These are phyloP conservation scores for Thraustochytrium sp. DNA, from an alignment of 352 stramenopile species.

Conservation along the genomic window DNA sequence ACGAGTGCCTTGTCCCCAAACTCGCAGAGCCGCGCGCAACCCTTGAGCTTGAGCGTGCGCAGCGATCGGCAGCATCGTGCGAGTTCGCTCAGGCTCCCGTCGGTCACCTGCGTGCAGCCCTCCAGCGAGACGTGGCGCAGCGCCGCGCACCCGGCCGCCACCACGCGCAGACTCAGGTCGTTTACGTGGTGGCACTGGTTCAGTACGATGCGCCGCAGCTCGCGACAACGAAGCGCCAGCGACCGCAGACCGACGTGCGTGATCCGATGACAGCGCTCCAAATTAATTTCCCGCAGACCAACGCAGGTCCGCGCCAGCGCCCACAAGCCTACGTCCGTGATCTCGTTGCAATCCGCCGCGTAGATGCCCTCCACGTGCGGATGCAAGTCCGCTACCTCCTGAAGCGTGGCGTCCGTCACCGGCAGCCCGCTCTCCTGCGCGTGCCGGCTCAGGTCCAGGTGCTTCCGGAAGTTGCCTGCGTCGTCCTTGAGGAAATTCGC, in stretches of 20 bases:
- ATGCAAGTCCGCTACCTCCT: slow-evolving; percentile 73
- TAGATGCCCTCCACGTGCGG: slow-evolving; percentile 63
- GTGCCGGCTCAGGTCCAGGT: slow-evolving; percentile 75
- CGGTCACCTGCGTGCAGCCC: slow-evolving; percentile 41
- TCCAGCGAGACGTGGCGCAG: slow-evolving; percentile 53
- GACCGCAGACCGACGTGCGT: slow-evolving; percentile 79
- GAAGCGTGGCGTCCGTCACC: slow-evolving; percentile 78
- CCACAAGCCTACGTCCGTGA: slow-evolving; percentile 81
- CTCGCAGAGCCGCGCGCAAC: slow-evolving; percentile 69
- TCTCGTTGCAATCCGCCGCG: slow-evolving; percentile 60
- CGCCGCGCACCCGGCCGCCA: slow-evolving; percentile 76
- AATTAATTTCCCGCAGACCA: slow-evolving; percentile 64
- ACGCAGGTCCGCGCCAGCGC: slow-evolving; percentile 68
- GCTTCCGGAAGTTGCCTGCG: slow-evolving; percentile 60
- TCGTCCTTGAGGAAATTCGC: slow-evolving; percentile 78
- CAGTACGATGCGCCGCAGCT: slow-evolving; percentile 68
- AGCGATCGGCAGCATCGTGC: slow-evolving; percentile 35
- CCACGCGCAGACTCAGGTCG: slow-evolving; percentile 69
- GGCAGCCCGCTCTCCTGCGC: slow-evolving; percentile 70
- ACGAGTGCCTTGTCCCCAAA: slow-evolving; percentile 83
- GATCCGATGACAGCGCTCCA: slow-evolving; percentile 66
- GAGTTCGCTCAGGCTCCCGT: slow-evolving; percentile 41
- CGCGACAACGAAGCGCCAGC: slow-evolving; percentile 72
- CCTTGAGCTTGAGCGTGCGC: slow-evolving; percentile 65
- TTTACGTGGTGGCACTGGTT: slow-evolving; percentile 72